Evolutionary conservation across 441 rosid genomes (phyloP).

Genomic region (Hura crepitans): DNA sequence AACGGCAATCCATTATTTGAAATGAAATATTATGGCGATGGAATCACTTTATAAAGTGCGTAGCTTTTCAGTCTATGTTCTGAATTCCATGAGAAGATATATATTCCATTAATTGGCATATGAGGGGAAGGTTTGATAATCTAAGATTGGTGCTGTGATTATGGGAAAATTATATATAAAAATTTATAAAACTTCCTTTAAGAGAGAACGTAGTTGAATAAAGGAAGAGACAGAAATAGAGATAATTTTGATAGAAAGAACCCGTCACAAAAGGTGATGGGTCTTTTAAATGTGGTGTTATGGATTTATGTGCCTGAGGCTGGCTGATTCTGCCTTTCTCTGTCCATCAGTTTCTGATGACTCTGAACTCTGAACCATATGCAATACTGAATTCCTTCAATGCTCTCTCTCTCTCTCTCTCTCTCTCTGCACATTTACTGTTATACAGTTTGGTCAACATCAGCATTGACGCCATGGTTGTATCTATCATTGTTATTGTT

Average conservation of each 20-base stretch:
- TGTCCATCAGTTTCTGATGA: constrained; percentile 48
- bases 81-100: too few relatives aligned
- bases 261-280: constrained; percentile 12
- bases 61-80: too few relatives aligned
- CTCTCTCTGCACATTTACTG: constrained; percentile 14
- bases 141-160: background rate
- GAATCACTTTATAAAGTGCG: too few relatives aligned
- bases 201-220: constrained; percentile 17
- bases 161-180: background rate
- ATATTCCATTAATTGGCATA: constrained; percentile 10
- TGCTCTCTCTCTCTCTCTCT: constrained; percentile 26
- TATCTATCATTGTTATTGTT: too few relatives aligned
- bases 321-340: constrained; percentile 9
- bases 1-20: background rate
- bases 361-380: constrained; percentile 36
- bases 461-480: constrained; percentile 56
- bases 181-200: too few relatives aligned
- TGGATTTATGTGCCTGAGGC: constrained; percentile 15
- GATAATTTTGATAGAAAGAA: too few relatives aligned
- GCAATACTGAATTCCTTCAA: constrained; percentile 39
- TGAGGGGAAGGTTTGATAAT: constrained; percentile 14
- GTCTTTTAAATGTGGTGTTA: constrained; percentile 13
- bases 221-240: too few relatives aligned
- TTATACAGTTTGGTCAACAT: constrained; percentile 46
- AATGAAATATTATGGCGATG: background rate